Evolutionary conservation across 2,329 filamentous ascomycete genomes (phyloP), one percentile per base, ranked within the genome.

Genomic region (Colletotrichum endophyticum): DNA sequence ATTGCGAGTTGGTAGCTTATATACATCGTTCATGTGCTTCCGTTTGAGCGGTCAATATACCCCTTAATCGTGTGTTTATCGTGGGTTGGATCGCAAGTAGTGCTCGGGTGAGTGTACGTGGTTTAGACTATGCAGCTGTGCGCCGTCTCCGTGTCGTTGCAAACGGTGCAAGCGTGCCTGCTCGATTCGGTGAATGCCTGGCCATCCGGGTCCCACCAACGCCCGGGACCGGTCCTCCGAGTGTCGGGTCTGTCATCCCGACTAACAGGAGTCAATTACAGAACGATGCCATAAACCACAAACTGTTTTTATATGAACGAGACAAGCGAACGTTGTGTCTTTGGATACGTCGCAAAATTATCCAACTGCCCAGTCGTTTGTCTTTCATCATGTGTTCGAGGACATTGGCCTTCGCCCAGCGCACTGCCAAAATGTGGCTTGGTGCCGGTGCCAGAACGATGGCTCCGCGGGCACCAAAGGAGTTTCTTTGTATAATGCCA

Each of bases 21-120:
- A 30, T 59, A 59, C 30, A 59, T 59, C 57, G 15, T 61, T 56
- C 36, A 25, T 22, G 32, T 61, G 66, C 32, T 16, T 59, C 30
- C 44, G 53, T 44, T 57, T 69, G 66, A 61, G 66, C 53, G 36
- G 66, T 61, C 56, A 69, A 69, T 69, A 69, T 69, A 69, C 66
- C 66, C 66, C 66, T 61, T 44, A 61, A 61, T 69, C 66, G 53
- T 69, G 34, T 30, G 28, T 44, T 19, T 36, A 32, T 25, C 28
- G 36, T 32, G 59, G 19, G 22, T 15, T 49, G 44, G 3, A 4
- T 53, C 6, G n/a, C n/a, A 25, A 53, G 13, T 5, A 25, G n/a
- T 53, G 44, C n/a, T 49, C 6, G n/a, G 3, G 44, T 19, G 44
- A 13, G 44, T 53, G 44, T 22, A 4, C 22, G n/a, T 53, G 44